Percentiles rank a stretch among this genome's conserved stretches.
Conservation (phyloP, 768 basidiomycete species). For the Nevesoporus exiguus region DNA sequence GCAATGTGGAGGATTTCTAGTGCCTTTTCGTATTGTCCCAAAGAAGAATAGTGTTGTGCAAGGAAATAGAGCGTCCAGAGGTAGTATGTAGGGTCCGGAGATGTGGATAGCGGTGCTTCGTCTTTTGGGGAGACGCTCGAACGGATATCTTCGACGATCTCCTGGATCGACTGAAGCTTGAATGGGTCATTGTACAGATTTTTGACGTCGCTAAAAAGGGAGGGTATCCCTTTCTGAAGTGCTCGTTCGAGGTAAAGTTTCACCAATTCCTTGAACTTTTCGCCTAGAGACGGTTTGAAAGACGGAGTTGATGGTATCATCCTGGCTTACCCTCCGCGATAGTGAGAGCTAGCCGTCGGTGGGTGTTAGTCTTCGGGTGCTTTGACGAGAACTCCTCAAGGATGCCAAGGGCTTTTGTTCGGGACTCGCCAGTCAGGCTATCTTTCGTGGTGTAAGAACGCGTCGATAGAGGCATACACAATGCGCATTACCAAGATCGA, state of each 20-base stretch:
- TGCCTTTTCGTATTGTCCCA: conserved; percentile 46
- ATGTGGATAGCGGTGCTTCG: conserved; percentile 21
- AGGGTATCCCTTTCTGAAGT: conserved; percentile 85
- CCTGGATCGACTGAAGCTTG: conserved; percentile 69
- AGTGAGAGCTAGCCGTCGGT: conserved; percentile 69
- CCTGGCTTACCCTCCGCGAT: conserved; percentile 48
- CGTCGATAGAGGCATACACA: not conserved
- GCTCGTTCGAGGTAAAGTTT: conserved; percentile 65
- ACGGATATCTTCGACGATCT: conserved; percentile 56
- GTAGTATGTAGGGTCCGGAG: conserved; percentile 67
- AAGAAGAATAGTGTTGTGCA: conserved; percentile 79
- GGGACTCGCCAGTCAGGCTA: conserved; percentile 46
- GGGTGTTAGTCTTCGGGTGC: conserved; percentile 66
- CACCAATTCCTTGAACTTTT: conserved; percentile 63
- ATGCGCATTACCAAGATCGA: conserved; percentile 55
- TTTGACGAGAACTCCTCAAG: conserved; percentile 59
- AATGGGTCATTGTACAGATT: conserved; percentile 62
- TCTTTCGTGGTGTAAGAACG: conserved; percentile 29
- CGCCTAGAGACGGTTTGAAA: conserved; percentile 37
- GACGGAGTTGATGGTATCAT: not conserved
- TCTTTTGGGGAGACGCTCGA: conserved; percentile 35
- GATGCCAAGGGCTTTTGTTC: conserved; percentile 49
- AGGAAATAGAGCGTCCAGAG: conserved; percentile 97
- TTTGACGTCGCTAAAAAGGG: conserved; percentile 90
- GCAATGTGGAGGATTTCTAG: conserved; percentile 63